Evolutionary conservation across 2,329 filamentous ascomycete species (phyloP), one percentile per base, ranked within the genome.

Genomic region (Pseudocercospora pini-densiflorae): DNA sequence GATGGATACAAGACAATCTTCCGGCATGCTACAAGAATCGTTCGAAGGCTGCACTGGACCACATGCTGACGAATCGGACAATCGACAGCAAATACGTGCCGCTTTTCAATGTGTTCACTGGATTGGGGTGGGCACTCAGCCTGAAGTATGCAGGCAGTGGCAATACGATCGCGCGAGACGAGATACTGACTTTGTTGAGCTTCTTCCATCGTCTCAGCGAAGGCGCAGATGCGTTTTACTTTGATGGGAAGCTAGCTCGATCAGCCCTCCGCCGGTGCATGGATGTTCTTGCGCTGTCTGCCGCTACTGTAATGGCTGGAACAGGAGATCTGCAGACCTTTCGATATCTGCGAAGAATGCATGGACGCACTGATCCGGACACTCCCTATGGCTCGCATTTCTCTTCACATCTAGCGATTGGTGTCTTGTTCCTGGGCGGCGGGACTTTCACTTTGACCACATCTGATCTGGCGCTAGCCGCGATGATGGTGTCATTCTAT

Each of bases 341-440:
- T 73, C 90, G 95, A 23, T 90, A 94, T 14, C 85, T 99, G 33
- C 90, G 95, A 16, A 89, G 92, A 16, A 86, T 99, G 45, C 96
- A 99, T 77, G 94, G 94, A 23, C 89, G 94, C 16, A 89, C 94
- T 61, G 92, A 97, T 65, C 82, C 87, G 0, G 92, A 95, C 43
- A 94, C 91, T 0, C 90, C 94, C 0, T 99, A 97, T 75, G 95
- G 95, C 54, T 97, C 93, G 62, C 94, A 99, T 76, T 87, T 99
- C 72, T 95, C 95, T 5, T 89, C 92, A 7, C 95, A 99, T 76
- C 89, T 97, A 77, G 94, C 95, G 0, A 90, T 98, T 55, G 95
- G 95, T 5, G 87, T 93, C 12, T 83, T 99, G 0, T 99, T 99
- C 79, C 84, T 99, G 2, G 95, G 92, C 0, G 96, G 94, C 61